phyloP scores from a whole-genome alignment of 2,329 filamentous ascomycete species.

The Cladosporium sp. region DNA sequence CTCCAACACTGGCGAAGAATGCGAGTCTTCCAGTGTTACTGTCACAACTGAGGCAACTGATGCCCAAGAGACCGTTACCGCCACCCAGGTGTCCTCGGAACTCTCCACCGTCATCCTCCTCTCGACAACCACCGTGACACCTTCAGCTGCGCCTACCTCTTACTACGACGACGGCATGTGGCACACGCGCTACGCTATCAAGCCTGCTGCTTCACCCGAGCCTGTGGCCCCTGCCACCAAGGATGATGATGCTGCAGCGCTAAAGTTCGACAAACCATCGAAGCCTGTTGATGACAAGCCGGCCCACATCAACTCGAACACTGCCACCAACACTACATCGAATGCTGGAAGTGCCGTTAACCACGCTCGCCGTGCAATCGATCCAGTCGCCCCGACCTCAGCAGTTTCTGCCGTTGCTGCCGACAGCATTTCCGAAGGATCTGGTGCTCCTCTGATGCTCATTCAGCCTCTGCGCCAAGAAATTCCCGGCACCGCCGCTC shows the following conservation, averaged over 20 bases:
- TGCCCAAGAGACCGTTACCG: not conserved
- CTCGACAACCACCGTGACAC: conserved; percentile 20
- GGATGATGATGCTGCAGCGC: conserved; percentile 10
- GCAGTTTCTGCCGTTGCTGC: not conserved
- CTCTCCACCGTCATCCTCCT: conserved; percentile 15
- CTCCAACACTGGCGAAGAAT: not conserved
- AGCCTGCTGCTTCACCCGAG: conserved; percentile 26
- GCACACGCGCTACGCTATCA: conserved; percentile 45
- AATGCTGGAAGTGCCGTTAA: not conserved
- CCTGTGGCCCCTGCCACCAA: conserved; percentile 19
- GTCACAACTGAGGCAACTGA: not conserved
- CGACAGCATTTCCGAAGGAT: not conserved
- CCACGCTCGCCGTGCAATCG: not conserved
- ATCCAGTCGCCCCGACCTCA: not conserved
- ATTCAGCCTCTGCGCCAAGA: not conserved
- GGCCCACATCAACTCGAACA: too few relatives aligned
- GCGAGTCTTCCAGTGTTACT: not conserved
- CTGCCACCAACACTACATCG: not conserved
- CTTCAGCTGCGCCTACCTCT: conserved; percentile 24
- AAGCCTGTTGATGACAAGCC: not conserved
- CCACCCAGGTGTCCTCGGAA: not conserved
- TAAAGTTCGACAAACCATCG: not conserved
- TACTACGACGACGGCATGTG: conserved; percentile 50
- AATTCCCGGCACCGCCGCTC: not conserved
- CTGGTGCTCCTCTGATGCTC: conserved; percentile 1